A percentile compares a stretch with the other conserved stretches of the same genome.
Conservation (phyloP, 2,329 filamentous ascomycete species). For the Calonectria leucothoes region DNA sequence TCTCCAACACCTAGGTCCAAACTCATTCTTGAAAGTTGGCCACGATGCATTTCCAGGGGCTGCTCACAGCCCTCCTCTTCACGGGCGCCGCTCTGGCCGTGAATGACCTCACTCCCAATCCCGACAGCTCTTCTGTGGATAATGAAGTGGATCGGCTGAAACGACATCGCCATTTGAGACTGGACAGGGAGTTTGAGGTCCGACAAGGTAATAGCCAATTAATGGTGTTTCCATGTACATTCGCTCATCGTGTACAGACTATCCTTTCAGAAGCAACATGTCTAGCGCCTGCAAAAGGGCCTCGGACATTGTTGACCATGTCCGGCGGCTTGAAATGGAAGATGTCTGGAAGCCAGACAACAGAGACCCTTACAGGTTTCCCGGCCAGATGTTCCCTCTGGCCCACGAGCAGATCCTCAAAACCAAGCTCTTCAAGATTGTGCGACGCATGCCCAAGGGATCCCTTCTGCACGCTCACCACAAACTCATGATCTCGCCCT, state of each 20-base stretch:
- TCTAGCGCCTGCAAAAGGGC: background rate
- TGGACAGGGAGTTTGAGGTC: background rate
- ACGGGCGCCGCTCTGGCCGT: background rate
- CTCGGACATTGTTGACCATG: background rate
- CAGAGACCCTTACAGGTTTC: background rate
- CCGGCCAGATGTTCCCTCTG: background rate
- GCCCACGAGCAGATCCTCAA: background rate
- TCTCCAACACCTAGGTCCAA: background rate
- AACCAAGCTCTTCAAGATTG: conserved; percentile 1
- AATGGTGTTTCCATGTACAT: too few species aligned
- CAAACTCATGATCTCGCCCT: background rate
- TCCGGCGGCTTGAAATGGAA: background rate
- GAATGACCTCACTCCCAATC: background rate
- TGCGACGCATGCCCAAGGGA: background rate
- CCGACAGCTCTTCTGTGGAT: background rate
- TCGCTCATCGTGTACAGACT: background rate
- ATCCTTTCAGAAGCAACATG: background rate
- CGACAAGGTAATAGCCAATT: background rate
- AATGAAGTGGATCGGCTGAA: background rate
- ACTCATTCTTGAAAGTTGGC: background rate
- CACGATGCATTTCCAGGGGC: background rate
- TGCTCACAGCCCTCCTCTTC: background rate
- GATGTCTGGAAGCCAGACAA: background rate
- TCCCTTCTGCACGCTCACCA: background rate
- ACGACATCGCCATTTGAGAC: background rate